phyloP scores from a whole-genome alignment of 179 eudicot species.

The Sideroxylon spinosum region DNA sequence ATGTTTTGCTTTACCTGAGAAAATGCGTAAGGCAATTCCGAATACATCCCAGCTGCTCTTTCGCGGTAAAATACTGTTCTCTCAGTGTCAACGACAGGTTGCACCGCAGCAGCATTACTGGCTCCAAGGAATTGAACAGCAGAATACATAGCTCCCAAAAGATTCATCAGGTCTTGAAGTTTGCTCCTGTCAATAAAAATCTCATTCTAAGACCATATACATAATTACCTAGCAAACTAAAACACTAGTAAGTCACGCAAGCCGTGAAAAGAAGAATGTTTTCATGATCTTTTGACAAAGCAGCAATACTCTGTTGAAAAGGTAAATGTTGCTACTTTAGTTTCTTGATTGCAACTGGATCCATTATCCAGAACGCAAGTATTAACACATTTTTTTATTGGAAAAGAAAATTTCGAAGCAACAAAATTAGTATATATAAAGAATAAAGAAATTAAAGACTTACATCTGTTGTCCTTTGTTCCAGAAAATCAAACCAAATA shows the following conservation, averaged over 20 bases:
- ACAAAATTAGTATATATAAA: not conserved
- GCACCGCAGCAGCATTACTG: constrained; percentile 54
- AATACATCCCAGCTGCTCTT: constrained; percentile 77
- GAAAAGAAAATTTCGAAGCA: not conserved
- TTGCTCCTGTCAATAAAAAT: constrained; percentile 36
- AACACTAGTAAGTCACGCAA: not conserved
- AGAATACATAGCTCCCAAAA: constrained; percentile 65
- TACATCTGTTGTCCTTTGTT: constrained; percentile 47
- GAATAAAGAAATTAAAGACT: constrained; percentile 19
- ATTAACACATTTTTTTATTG: no score
- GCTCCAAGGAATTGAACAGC: constrained; percentile 77
- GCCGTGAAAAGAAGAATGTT: not conserved
- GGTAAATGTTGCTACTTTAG: not conserved
- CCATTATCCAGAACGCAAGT: no score
- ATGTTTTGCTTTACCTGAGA: constrained; percentile 57
- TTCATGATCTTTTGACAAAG: not conserved
- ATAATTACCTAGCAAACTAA: not conserved
- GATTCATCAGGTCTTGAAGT: constrained; percentile 63
- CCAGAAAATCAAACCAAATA: constrained; percentile 65
- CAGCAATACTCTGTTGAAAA: not conserved
- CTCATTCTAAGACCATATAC: not conserved
- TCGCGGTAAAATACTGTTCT: constrained; percentile 85
- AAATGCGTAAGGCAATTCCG: constrained; percentile 65
- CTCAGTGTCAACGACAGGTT: constrained; percentile 56
- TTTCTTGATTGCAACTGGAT: no score